Evolutionary conservation across 2,329 filamentous ascomycete genomes (phyloP).

Genomic region (Arthrobotrys pseudoclavata): DNA sequence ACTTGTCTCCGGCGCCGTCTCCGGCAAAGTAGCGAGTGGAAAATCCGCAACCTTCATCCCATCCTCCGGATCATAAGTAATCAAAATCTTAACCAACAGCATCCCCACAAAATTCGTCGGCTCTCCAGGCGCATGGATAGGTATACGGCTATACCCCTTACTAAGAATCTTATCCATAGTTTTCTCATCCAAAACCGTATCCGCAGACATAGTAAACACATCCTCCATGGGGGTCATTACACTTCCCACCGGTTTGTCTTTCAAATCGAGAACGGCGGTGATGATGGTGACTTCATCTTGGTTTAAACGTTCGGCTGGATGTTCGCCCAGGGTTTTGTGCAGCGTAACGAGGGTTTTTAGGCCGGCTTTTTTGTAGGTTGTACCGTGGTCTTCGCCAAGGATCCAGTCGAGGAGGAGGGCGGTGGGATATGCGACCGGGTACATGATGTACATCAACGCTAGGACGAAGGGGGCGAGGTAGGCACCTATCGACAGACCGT

Average conservation of each 20-base stretch:
- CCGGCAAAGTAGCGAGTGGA: slow-evolving; percentile 90
- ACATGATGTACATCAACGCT: slow-evolving; percentile 89
- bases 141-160: slow-evolving; percentile 94
- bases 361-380: slow-evolving; percentile 97
- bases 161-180: slow-evolving; percentile 96
- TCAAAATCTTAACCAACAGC: slow-evolving; percentile 97
- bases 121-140: slow-evolving; percentile 89
- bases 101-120: slow-evolving; percentile 93
- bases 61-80: slow-evolving; percentile 98
- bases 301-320: slow-evolving; percentile 86
- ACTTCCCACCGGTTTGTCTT: slow-evolving; percentile 91
- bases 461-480: slow-evolving; percentile 87
- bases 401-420: slow-evolving; percentile 95
- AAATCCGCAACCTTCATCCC: slow-evolving; percentile 88
- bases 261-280: slow-evolving; percentile 93
- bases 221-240: slow-evolving; percentile 99
- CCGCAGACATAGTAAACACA: slow-evolving; percentile 95
- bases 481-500: slow-evolving; percentile 92
- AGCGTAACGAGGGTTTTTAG: slow-evolving; percentile 95
- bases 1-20: slow-evolving; percentile 94
- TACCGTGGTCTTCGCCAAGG: slow-evolving; percentile 94
- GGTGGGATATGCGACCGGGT: slow-evolving; percentile 91
- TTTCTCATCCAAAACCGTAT: slow-evolving; percentile 89
- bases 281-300: slow-evolving; percentile 99
- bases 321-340: slow-evolving; percentile 89